These are phyloP conservation scores for Chaetomium globosum DNA, from an alignment of 2,329 filamentous ascomycete genomes.

Conservation along the genomic window DNA sequence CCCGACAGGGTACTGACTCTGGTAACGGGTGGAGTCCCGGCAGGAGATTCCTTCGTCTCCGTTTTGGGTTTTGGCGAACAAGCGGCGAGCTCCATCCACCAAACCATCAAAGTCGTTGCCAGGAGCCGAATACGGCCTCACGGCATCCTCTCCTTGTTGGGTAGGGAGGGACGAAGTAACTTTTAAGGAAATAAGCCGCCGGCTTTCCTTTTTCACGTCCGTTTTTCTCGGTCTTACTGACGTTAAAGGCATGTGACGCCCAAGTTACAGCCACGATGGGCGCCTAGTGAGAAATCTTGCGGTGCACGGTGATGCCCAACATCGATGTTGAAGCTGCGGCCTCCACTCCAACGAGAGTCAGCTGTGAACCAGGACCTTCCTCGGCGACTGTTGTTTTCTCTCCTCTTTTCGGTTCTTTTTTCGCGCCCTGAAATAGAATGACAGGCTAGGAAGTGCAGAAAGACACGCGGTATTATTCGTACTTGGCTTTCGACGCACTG, in stretches of 20 bases:
- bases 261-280: neutral
- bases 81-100: neutral
- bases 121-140: constrained; percentile 1
- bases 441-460: neutral
- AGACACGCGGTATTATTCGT: neutral
- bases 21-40: neutral
- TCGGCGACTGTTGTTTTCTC: neutral
- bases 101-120: neutral
- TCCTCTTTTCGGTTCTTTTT: neutral
- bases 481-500: constrained; percentile 9
- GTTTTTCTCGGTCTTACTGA: neutral
- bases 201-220: neutral
- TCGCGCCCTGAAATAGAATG: neutral
- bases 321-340: neutral
- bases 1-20: constrained; percentile 26
- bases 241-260: constrained; percentile 12
- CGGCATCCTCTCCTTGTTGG: neutral
- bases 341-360: neutral
- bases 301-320: neutral
- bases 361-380: neutral
- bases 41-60: neutral
- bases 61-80: neutral
- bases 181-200: neutral
- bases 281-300: neutral
- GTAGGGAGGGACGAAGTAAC: too few relatives aligned